Evolutionary conservation across 208 protist genomes (phyloP), one percentile per base, ranked within the genome.

Genomic region (Wallacemonas rigidus): DNA sequence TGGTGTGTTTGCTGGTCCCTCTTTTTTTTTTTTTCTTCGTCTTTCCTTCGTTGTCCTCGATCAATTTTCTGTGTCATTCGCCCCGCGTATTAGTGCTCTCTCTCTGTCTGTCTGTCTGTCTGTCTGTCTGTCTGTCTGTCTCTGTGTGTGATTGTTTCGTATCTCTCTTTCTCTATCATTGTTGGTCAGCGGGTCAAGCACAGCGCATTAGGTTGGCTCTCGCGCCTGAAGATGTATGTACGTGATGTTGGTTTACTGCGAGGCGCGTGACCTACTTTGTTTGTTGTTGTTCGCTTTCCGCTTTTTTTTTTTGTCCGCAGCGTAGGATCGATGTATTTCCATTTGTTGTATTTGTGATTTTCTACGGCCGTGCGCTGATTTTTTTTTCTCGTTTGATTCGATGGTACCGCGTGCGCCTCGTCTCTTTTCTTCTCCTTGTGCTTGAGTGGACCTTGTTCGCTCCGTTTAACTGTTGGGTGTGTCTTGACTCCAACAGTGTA

Each of bases 51-150:
- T 26, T 26, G 26, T 26, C 26, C 26, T 26, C 26, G 26, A 26
- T 26, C 26, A 0, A 26, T 26, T 26, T 26, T 26, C 26, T 26
- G 26, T 26, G 26, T 26, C 26, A 26, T 26, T 26, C 26, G 26
- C 26, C 26, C 26, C 26, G 26, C 26, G 26, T 26, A 26, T 26
- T 26, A 26, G 26, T 26, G 26, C 4, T 70, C 17, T 64, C n/a
- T 44, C 51, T 53, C 51, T 35, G 17, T 53, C 45, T 67, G 17
- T 67, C 62, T 78, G 39, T 72, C 35, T 73, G 7, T 72, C 43
- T 64, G 55, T 64, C 15, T 48, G 17, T 67, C 62, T 78, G 39
- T 72, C 35, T 73, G 7, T 72, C 43, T 64, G 55, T 64, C 15
- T 48, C 50, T 53, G 26, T 26, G 26, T 26, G 26, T 36, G 61